Base-by-base conservation (phyloP, 495 filamentous ascomycete genomes). In the Aspergillus haitiensis region DNA sequence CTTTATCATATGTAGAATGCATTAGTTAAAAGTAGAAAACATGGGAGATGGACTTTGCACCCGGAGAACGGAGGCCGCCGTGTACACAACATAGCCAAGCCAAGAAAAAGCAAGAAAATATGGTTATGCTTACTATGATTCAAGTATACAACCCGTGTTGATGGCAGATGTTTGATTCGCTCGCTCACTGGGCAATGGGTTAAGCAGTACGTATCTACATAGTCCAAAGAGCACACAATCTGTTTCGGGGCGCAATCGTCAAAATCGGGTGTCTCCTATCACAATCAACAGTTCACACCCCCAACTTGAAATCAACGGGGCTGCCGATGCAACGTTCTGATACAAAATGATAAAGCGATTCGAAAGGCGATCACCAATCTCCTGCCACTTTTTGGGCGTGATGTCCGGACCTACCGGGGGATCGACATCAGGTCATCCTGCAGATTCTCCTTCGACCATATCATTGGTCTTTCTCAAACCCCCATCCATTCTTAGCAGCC, bases 271-370 rank as follows among this genome's bases (percentile, higher is more conserved):
- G 21, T 57, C 55, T 35, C 47, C 52, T 52, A 53, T 49, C 53
- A 56, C n/a, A 13, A 45, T 32, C 12, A 49, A 50, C 48, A 36
- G 44, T 42, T n/a, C 9, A 33, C 16, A 32, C 21, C 8, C 42
- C 32, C 32, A 40, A 27, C 21, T 27, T 27, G 21, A 27, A 54
- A 21, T 53, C 15, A 34, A 33, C 11, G 11, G 13, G 32, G 8
- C 31, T 39, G 42, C 31, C 58, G 42, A 61, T 63, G 64, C 61
- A 67, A 61, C 60, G 46, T 58, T 61, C 52, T 61, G 55, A 59
- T 60, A 56, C 18, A 33, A 32, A 39, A 27, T 36, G 42, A 9
- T 16, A n/a, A 8, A 40, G 37, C 34, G 45, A 32, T 56, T 37
- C 12, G 18, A 12, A 34, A 34, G 21, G 52, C 18, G 58, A 61